Percentiles rank a stretch among this genome's conserved stretches.
These are phyloP conservation scores for Alternaria sp. DNA, from an alignment of 2,329 filamentous ascomycete species.

Conservation along the genomic window DNA sequence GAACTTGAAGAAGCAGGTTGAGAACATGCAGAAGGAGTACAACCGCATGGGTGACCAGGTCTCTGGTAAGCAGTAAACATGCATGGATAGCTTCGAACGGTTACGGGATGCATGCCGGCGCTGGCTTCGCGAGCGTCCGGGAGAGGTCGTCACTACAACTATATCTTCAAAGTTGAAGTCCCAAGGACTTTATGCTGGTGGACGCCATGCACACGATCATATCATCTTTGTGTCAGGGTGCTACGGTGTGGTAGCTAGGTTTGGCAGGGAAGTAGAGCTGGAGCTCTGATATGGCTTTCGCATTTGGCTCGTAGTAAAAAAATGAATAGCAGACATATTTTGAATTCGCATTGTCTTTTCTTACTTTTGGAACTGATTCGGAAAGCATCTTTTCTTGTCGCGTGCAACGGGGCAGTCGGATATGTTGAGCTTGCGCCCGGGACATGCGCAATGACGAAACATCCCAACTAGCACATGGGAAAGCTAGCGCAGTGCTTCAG, in stretches of 20 bases:
- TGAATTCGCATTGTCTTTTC: background rate
- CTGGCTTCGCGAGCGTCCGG: conserved; percentile 16
- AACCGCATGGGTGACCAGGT: conserved; percentile 85
- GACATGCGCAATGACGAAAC: background rate
- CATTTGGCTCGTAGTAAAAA: background rate
- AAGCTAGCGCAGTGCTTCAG: conserved; percentile 1
- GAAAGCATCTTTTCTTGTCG: conserved; percentile 3
- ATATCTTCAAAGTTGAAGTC: conserved; percentile 8
- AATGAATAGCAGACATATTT: conserved; percentile 1
- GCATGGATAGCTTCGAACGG: conserved; percentile 19
- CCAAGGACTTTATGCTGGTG: background rate
- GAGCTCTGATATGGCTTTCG: conserved; percentile 10
- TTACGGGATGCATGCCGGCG: conserved; percentile 15
- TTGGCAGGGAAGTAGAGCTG: conserved; percentile 8
- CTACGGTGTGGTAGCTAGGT: conserved; percentile 12
- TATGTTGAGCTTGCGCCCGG: background rate
- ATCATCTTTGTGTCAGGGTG: conserved; percentile 13
- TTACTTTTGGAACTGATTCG: background rate
- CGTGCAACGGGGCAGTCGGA: background rate
- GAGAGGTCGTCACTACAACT: conserved; percentile 11
- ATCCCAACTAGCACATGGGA: conserved; percentile 10
- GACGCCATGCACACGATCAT: conserved; percentile 8
- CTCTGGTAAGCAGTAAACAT: conserved; percentile 64
- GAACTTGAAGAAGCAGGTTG: conserved; percentile 90
- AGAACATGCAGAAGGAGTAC: conserved; percentile 85